These are phyloP conservation scores for Fusarium paranaense DNA, from an alignment of 2,329 filamentous ascomycete genomes.

Conservation along the genomic window DNA sequence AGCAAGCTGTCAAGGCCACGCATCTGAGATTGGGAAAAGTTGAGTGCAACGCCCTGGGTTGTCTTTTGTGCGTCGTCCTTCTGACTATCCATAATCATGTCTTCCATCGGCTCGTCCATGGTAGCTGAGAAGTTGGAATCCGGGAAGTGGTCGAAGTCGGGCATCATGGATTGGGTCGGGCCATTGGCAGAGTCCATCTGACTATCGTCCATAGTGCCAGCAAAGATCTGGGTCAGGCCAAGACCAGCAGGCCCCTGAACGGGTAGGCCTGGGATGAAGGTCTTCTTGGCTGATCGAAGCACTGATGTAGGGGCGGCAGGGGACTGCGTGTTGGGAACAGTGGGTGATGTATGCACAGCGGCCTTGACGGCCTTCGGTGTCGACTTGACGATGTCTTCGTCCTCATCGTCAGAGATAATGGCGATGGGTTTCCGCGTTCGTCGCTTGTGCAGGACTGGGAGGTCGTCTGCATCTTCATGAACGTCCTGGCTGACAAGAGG, in stretches of 20 bases:
- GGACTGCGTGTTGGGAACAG: slow-evolving; percentile 57
- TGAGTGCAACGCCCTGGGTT: slow-evolving; percentile 63
- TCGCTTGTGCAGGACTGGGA: slow-evolving; percentile 57
- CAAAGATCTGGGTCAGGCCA: slow-evolving; percentile 90
- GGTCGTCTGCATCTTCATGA: slow-evolving; percentile 48
- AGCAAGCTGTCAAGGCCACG: slow-evolving; percentile 69
- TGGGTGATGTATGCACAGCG: slow-evolving; percentile 55
- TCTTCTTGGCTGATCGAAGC: slow-evolving; percentile 75
- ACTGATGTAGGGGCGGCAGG: slow-evolving; percentile 72
- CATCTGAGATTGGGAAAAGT: slow-evolving; percentile 71
- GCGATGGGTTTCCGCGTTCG: slow-evolving; percentile 63
- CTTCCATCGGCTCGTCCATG: slow-evolving; percentile 65
- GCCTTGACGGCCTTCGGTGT: slow-evolving; percentile 63
- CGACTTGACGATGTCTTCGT: slow-evolving; percentile 59
- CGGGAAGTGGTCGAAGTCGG: slow-evolving; percentile 67
- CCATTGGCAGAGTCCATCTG: slow-evolving; percentile 51
- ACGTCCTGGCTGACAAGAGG: slow-evolving; percentile 54
- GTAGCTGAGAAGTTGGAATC: slow-evolving; percentile 73
- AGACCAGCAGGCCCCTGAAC: slow-evolving; percentile 72
- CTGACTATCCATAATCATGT: slow-evolving; percentile 61
- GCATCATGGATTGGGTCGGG: slow-evolving; percentile 62
- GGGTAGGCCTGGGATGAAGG: slow-evolving; percentile 76
- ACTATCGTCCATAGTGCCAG: slow-evolving; percentile 83
- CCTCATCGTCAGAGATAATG: slow-evolving; percentile 72
- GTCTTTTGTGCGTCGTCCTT: slow-evolving; percentile 48